phyloP scores from a whole-genome alignment of 352 stramenopile species.

The Pythium apleroticum region DNA sequence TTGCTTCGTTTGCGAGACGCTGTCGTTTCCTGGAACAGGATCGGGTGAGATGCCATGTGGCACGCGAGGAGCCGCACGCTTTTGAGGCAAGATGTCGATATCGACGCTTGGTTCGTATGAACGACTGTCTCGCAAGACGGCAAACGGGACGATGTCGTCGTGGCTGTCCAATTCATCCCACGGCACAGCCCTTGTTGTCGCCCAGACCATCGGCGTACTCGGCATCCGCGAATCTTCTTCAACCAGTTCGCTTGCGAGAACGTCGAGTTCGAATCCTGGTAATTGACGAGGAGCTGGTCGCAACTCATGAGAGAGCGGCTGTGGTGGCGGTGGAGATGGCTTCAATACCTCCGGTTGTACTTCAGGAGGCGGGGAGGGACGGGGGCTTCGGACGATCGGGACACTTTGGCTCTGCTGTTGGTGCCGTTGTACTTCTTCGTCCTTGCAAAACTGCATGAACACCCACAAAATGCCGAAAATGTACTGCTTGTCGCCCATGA shows the following conservation, averaged over 20 bases:
- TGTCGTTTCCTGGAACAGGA: background rate
- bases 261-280: conserved; percentile 18
- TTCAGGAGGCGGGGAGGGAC: background rate
- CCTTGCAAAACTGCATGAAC: conserved; percentile 38
- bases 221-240: conserved; percentile 2
- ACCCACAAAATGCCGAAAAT: conserved; percentile 54
- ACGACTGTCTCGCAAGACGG: background rate
- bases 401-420: background rate
- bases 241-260: conserved; percentile 25
- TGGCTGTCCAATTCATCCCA: background rate
- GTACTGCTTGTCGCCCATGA: conserved; percentile 47
- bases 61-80: background rate
- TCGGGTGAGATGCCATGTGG: background rate
- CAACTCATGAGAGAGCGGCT: background rate
- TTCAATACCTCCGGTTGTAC: background rate
- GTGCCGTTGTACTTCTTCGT: background rate
- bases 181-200: background rate
- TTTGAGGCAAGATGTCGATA: background rate
- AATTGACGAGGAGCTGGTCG: background rate
- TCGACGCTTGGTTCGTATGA: background rate
- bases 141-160: background rate
- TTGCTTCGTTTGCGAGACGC: background rate
- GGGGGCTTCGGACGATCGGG: background rate
- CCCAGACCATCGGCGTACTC: background rate
- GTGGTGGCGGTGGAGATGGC: background rate